These are phyloP conservation scores for Schizonepeta tenuifolia DNA, from an alignment of 257 asterid species.

Conservation along the genomic window DNA sequence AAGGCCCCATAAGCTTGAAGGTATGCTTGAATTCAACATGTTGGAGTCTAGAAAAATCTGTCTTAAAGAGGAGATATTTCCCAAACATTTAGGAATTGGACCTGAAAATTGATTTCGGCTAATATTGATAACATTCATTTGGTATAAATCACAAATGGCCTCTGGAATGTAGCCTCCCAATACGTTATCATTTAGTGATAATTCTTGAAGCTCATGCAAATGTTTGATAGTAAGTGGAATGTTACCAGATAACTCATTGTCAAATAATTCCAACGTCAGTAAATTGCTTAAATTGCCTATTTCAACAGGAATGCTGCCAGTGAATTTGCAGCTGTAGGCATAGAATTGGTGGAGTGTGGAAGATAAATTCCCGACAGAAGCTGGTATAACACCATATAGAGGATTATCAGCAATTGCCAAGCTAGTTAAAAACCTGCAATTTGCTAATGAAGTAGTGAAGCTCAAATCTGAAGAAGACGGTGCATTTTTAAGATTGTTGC, in stretches of 20 bases:
- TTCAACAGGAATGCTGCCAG: background rate
- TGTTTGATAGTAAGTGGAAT: constrained; percentile 20
- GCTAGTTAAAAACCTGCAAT: constrained; percentile 24
- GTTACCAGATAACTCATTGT: constrained; percentile 25
- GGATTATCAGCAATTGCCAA: constrained; percentile 29
- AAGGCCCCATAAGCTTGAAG: constrained; percentile 27
- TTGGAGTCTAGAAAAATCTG: constrained; percentile 17
- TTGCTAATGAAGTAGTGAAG: constrained; percentile 39
- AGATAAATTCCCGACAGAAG: constrained; percentile 43
- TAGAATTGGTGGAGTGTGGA: background rate
- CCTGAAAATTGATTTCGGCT: constrained; percentile 25
- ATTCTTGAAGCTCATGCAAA: constrained; percentile 30
- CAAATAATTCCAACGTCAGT: background rate
- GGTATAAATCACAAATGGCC: constrained; percentile 16
- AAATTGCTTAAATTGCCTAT: constrained; percentile 24
- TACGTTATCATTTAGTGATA: background rate
- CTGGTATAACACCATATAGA: constrained; percentile 26
- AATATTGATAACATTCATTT: background rate
- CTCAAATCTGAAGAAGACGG: constrained; percentile 11
- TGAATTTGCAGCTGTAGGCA: constrained; percentile 2
- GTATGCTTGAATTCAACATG: constrained; percentile 31
- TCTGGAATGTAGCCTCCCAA: constrained; percentile 23
- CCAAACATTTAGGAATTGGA: constrained; percentile 34
- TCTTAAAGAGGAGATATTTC: constrained; percentile 29
- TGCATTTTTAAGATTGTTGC: constrained; percentile 25